phyloP scores from a whole-genome alignment of 2,329 filamentous ascomycete genomes.

The Pseudodiploospora longispora region DNA sequence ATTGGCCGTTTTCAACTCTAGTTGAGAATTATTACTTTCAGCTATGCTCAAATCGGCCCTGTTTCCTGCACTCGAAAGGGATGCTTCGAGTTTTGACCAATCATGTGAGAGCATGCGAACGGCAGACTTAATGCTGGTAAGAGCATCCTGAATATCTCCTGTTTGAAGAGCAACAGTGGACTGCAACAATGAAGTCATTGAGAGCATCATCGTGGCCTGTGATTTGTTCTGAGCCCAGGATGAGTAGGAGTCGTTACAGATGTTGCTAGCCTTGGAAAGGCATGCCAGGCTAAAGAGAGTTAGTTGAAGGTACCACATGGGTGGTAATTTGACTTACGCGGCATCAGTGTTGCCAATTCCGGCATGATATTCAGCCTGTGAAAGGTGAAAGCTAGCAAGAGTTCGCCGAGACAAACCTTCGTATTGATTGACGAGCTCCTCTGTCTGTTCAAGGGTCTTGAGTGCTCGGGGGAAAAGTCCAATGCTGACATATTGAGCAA shows the following conservation, averaged over 20 bases:
- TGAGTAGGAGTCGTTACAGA: constrained; percentile 20
- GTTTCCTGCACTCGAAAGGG: constrained; percentile 10
- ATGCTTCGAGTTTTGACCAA: constrained; percentile 43
- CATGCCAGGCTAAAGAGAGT: constrained; percentile 17
- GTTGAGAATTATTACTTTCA: constrained; percentile 19
- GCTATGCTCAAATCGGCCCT: constrained; percentile 21
- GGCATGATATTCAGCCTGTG: constrained; percentile 66
- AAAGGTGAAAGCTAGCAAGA: constrained; percentile 53
- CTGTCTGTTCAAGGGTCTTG: constrained; percentile 48
- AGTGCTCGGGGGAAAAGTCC: constrained; percentile 44
- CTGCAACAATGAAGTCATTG: constrained; percentile 42
- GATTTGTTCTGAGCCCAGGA: constrained; percentile 26
- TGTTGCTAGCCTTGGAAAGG: constrained; percentile 32
- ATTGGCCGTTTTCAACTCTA: constrained; percentile 15
- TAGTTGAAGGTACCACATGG: neutral
- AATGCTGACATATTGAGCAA: constrained; percentile 45
- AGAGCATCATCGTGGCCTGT: constrained; percentile 23
- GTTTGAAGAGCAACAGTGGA: constrained; percentile 57
- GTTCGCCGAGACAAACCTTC: constrained; percentile 30
- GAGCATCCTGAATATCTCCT: constrained; percentile 50
- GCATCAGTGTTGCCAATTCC: constrained; percentile 57
- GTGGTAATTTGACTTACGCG: constrained; percentile 32
- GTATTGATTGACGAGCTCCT: constrained; percentile 35
- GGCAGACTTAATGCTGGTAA: constrained; percentile 48
- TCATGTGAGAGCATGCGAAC: constrained; percentile 49